These are phyloP conservation scores for Paracoccidioides brasiliensis DNA, from an alignment of 2,329 filamentous ascomycete species.

Conservation along the genomic window DNA sequence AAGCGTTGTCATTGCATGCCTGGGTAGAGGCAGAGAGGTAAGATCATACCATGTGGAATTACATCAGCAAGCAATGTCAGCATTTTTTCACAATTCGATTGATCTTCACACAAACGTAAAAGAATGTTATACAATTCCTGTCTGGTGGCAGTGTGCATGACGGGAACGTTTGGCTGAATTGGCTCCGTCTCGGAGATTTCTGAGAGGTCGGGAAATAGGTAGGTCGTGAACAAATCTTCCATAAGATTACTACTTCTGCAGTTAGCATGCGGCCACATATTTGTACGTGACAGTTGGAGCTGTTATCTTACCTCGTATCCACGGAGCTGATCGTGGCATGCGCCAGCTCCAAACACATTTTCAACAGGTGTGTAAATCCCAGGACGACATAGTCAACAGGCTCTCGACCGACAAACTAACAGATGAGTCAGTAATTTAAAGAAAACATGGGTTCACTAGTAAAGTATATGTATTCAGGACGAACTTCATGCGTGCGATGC, in stretches of 20 bases:
- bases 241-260: constrained; percentile 27
- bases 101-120: constrained; percentile 41
- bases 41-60: constrained; percentile 37
- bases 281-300: constrained; percentile 1
- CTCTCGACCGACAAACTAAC: constrained; percentile 35
- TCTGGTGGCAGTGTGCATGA: constrained; percentile 45
- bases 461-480: too few species aligned
- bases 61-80: constrained; percentile 40
- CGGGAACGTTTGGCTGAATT: constrained; percentile 29
- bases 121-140: constrained; percentile 49
- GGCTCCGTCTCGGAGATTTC: constrained; percentile 16
- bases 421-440: constrained; percentile 12
- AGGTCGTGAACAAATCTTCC: constrained; percentile 45
- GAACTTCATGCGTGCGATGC: constrained; percentile 33
- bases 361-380: constrained; percentile 33
- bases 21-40: constrained; percentile 15
- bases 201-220: constrained; percentile 50
- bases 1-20: not conserved
- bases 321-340: constrained; percentile 20
- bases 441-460: too few species aligned
- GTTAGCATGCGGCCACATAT: constrained; percentile 7
- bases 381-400: constrained; percentile 30
- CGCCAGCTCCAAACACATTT: constrained; percentile 30
- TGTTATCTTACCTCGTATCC: constrained; percentile 22
- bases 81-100: constrained; percentile 37